A percentile compares a stretch with the other conserved stretches of the same genome.
These are phyloP conservation scores for Xylaria hypoxylon DNA, from an alignment of 2,329 filamentous ascomycete genomes.

Conservation along the genomic window DNA sequence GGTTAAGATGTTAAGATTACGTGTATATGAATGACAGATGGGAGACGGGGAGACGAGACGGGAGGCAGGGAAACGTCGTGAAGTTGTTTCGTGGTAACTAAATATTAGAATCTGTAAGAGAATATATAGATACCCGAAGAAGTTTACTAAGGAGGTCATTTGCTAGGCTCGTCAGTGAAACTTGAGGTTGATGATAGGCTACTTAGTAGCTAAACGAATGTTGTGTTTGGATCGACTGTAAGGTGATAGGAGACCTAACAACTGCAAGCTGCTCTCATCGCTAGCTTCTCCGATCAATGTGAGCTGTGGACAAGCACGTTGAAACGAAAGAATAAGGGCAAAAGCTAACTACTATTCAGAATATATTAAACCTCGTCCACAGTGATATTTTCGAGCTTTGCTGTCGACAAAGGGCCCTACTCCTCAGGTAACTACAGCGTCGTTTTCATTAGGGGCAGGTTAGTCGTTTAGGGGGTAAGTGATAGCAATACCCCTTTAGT, in stretches of 20 bases:
- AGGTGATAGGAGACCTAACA: neutral
- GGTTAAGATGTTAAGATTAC: neutral
- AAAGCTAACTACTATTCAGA: neutral
- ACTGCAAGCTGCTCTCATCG: neutral
- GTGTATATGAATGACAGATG: neutral
- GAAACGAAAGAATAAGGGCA: neutral
- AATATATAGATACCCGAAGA: no score
- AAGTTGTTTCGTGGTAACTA: neutral
- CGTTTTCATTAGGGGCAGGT: no score
- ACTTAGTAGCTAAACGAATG: neutral
- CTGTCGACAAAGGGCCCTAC: neutral
- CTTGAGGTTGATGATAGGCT: neutral
- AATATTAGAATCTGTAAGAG: no score
- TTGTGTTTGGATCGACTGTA: neutral
- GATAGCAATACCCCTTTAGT: neutral
- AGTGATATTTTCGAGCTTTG: neutral
- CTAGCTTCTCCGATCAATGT: neutral
- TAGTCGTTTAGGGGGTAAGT: neutral
- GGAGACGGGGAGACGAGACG: neutral
- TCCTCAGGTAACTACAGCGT: neutral
- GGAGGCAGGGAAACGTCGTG: neutral
- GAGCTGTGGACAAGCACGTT: no score
- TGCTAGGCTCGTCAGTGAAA: neutral
- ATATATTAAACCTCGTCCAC: neutral
- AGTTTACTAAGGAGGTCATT: neutral